A percentile compares a stretch with the other conserved stretches of the same genome.
These are phyloP conservation scores for Uromyces viciae-fabae DNA, from an alignment of 1,284 basidiomycete species.

Conservation along the genomic window DNA sequence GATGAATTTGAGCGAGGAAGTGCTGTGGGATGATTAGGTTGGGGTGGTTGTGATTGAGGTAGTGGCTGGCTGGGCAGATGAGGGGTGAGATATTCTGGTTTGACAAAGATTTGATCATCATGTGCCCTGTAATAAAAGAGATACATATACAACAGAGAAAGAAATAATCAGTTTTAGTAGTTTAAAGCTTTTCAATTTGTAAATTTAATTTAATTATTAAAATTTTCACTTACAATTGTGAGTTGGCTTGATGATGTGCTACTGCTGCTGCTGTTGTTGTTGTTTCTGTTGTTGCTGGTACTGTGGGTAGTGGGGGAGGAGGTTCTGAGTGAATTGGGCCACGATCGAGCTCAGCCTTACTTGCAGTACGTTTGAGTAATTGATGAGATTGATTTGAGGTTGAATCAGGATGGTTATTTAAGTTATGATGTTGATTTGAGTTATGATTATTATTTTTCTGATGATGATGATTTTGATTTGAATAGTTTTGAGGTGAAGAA, in stretches of 20 bases:
- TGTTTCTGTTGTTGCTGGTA: not conserved
- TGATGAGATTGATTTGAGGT: not conserved
- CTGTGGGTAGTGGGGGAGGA: not conserved
- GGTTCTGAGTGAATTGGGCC: not conserved
- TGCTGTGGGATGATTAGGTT: conserved; percentile 1
- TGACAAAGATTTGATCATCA: conserved; percentile 6
- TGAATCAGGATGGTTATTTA: not conserved
- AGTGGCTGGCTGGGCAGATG: conserved; percentile 30
- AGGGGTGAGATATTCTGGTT: conserved; percentile 37
- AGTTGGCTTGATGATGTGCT: not conserved
- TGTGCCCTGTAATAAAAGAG: not conserved
- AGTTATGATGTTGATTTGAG: too few relatives aligned
- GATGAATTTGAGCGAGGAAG: conserved; percentile 1
- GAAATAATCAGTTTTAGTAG: not conserved
- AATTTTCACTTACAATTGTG: not conserved
- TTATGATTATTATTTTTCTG: too few relatives aligned
- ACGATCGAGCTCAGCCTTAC: conserved; percentile 27
- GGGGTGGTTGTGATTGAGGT: conserved; percentile 28
- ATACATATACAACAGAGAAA: not conserved
- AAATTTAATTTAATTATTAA: too few relatives aligned
- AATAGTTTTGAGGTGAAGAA: not conserved
- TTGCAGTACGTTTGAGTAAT: conserved; percentile 30
- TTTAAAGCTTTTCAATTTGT: too few relatives aligned
- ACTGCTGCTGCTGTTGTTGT: too few relatives aligned
- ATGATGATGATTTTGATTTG: too few relatives aligned